phyloP scores from a whole-genome alignment of 192 early-diverging fungal genomes.

The Podila horticola region DNA sequence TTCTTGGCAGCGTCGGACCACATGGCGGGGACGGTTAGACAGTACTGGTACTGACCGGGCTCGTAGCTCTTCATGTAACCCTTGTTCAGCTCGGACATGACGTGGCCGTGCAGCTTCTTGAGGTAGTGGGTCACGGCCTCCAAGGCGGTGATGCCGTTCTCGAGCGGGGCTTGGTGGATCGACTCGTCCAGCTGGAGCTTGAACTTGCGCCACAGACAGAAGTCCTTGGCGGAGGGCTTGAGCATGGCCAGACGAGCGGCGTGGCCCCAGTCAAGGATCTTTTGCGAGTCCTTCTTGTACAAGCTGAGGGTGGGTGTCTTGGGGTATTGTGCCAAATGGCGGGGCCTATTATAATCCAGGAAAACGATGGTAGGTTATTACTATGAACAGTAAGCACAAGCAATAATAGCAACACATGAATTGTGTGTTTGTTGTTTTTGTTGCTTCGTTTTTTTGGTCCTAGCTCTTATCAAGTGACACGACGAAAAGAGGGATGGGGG shows the following conservation, averaged over 20 bases:
- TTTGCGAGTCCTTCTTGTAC: conserved; percentile 52
- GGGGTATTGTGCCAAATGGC: conserved; percentile 53
- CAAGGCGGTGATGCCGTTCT: conserved; percentile 45
- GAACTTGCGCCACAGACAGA: conserved; percentile 46
- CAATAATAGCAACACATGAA: background rate
- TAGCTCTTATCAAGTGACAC: background rate
- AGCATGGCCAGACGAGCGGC: conserved; percentile 45
- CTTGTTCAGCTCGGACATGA: conserved; percentile 49
- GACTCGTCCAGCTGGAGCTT: conserved; percentile 51
- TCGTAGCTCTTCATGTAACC: conserved; percentile 52
- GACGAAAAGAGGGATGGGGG: background rate
- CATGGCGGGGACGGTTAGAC: conserved; percentile 65
- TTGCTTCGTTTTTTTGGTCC: no score
- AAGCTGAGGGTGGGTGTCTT: conserved; percentile 55
- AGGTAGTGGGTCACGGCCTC: conserved; percentile 52
- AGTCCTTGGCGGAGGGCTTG: conserved; percentile 50
- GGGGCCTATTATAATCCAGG: conserved; percentile 30
- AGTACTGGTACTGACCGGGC: conserved; percentile 40
- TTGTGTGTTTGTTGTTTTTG: no score
- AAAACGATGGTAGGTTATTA: background rate
- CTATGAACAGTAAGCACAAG: no score
- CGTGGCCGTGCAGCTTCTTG: conserved; percentile 51
- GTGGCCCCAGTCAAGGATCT: conserved; percentile 59
- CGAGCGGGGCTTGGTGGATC: conserved; percentile 42
- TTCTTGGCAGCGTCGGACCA: conserved; percentile 64